Base-by-base conservation (phyloP, 495 filamentous ascomycete genomes). In the Niebla homalea region DNA sequence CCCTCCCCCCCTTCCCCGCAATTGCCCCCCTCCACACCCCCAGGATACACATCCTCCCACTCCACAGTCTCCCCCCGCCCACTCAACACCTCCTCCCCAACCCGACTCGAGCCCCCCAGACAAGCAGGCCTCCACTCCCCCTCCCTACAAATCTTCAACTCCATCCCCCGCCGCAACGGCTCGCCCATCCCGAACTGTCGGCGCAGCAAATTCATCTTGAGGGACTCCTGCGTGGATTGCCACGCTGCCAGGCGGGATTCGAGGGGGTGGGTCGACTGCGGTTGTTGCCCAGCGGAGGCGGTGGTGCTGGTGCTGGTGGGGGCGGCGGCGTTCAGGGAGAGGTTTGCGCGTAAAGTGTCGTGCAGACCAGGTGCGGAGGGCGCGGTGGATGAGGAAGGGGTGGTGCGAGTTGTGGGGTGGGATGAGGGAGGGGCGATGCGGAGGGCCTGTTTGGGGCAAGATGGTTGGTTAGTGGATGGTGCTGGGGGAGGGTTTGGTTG, bases 121-220 rank as follows among this genome's bases (percentile, higher is more conserved):
- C 29, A 52, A 38, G 64, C 59, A 29, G 73, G 73, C 49, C 67
- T 56, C 68, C 78, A 77, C 46, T 71, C 74, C 19, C 76, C 74
- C 60, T 70, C 75, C 46, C 78, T 73, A 1, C 78, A 75, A 60
- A 94, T 88, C 75, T 84, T 85, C 60, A 94, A 69, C 73, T 98
- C 90, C 90, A 98, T 98, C 35, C 82, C 84, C n/a, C 90, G 79
- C 15, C 86, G 78, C 54, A 96, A 78, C 10, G 90, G 89, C 77
- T 95, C 90, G n/a, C 83, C 86, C 50, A 95, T 87, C 40, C 90
- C 90, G 65, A 84, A 96, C 29, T 82, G 77, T 49, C 87, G 85
- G 41, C 88, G 78, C 62, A 95, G 76, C 29, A 74, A 67, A 68
- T 89, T 80, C 87, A 93, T 93, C 71, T 90, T 89, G 64, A 95